These are phyloP conservation scores for Puccinia coronata DNA, from an alignment of 1,284 basidiomycete genomes.

Conservation along the genomic window DNA sequence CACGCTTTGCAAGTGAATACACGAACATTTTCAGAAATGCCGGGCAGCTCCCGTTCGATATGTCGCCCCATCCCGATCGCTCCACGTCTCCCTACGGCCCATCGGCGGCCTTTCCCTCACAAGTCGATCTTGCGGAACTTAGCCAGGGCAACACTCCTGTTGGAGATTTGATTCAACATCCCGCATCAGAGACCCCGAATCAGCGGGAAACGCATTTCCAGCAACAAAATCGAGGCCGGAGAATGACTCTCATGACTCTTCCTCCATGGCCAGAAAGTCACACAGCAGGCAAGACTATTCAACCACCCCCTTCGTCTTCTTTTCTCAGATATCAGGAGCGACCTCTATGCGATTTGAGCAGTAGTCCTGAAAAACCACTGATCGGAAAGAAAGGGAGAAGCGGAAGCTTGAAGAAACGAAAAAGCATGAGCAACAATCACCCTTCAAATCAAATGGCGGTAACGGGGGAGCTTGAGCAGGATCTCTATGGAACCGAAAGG, in stretches of 20 bases:
- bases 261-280: slow-evolving; percentile 7
- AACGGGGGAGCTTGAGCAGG: background rate
- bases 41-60: background rate
- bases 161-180: background rate
- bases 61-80: background rate
- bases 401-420: background rate
- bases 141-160: background rate
- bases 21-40: background rate
- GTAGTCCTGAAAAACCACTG: background rate
- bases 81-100: background rate
- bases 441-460: background rate
- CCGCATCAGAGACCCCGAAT: background rate
- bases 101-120: background rate
- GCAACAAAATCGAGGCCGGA: slow-evolving; percentile 3
- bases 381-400: background rate
- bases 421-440: background rate
- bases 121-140: background rate
- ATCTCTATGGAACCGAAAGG: background rate
- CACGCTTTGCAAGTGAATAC: background rate
- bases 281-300: background rate
- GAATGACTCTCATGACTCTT: slow-evolving; percentile 1
- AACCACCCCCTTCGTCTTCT: background rate
- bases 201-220: background rate
- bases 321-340: slow-evolving; percentile 3
- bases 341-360: background rate